Conservation (phyloP, 306 rosid genomes). For the Glycyrrhiza uralensis region DNA sequence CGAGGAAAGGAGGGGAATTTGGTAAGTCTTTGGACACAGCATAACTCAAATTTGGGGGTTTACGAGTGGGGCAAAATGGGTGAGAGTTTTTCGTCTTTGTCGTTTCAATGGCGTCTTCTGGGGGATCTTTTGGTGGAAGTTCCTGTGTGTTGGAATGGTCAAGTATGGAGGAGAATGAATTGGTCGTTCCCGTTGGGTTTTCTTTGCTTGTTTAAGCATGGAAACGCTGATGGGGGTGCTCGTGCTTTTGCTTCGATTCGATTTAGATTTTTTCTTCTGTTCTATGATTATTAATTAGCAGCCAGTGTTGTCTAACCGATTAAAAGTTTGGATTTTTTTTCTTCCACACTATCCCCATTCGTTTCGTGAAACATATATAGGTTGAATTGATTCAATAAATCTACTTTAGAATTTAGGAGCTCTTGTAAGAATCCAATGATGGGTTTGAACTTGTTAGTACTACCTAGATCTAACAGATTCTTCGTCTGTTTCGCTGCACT, state of each 20-base stretch:
- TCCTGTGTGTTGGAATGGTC: slow-evolving; percentile 88
- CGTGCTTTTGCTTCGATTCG: neutral
- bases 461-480: slow-evolving; percentile 28
- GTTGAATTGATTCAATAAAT: slow-evolving; percentile 26
- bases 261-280: neutral
- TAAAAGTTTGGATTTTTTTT: neutral
- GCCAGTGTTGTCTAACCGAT: neutral
- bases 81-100: slow-evolving; percentile 68
- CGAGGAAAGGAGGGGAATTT: slow-evolving; percentile 21
- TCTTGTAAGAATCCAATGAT: slow-evolving; percentile 9
- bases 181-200: slow-evolving; percentile 67
- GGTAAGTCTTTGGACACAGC: slow-evolving; percentile 43
- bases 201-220: slow-evolving; percentile 83
- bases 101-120: slow-evolving; percentile 70
- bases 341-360: slow-evolving; percentile 51
- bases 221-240: slow-evolving; percentile 56
- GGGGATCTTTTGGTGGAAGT: slow-evolving; percentile 69
- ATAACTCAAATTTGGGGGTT: slow-evolving; percentile 51
- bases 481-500: too few species aligned
- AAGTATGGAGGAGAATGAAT: slow-evolving; percentile 72
- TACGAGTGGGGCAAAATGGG: slow-evolving; percentile 59
- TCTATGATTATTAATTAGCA: neutral
- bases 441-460: too few species aligned
- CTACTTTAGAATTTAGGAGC: slow-evolving; percentile 4
- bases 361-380: slow-evolving; percentile 50